Base-by-base conservation (phyloP, 2,329 filamentous ascomycete species). In the Fusarium irregulare region DNA sequence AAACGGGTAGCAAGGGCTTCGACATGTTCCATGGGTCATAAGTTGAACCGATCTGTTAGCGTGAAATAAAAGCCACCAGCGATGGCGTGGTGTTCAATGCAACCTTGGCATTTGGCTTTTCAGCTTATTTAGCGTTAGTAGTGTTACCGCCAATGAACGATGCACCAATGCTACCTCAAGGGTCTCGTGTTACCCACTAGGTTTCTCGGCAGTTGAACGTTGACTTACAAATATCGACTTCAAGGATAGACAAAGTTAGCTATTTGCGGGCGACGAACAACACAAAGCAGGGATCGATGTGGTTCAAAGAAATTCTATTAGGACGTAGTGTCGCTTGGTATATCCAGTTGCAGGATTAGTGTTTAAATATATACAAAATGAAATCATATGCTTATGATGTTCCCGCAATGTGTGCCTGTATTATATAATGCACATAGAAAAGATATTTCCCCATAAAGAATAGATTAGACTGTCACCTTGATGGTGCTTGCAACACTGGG, bases 401-500 rank as follows among this genome's bases (percentile, higher is more conserved):
- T 40, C 18, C 28, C n/a, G 13, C 23, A 40, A 12, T 23, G 10
- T 45, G 30, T 60, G 30, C 37, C 34, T 23, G 14, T 37, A 34
- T 55, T 61, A 46, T 49, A 37, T 42, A 42, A 41, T 14, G n/a
- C 18, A 30, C 11, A 44, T 50, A 50, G 5, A 46, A 49, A 48
- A 28, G 14, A 27, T 45, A 16, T 49, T n/a, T 12, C 16, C 37
- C 23, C n/a, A 30, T 11, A 27, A 4, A 27, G 13, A 21, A n/a
- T 13, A 14, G 25, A 50, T 46, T 42, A 72, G 3, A 28, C 21
- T 3, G 59, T 72, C 13, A 72, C 64, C 47, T 71, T 61, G 13
- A 71, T 71, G 7, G 68, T 71, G 11, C 55, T 47, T 4, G 70
- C 70, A 56, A 72, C 66, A 10, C 66, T 71, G 16, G 70, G 70